Percentiles rank a stretch among this genome's conserved stretches.
These are phyloP conservation scores for Eucalyptus pauciflora DNA, from an alignment of 345 rosid genomes.

Conservation along the genomic window DNA sequence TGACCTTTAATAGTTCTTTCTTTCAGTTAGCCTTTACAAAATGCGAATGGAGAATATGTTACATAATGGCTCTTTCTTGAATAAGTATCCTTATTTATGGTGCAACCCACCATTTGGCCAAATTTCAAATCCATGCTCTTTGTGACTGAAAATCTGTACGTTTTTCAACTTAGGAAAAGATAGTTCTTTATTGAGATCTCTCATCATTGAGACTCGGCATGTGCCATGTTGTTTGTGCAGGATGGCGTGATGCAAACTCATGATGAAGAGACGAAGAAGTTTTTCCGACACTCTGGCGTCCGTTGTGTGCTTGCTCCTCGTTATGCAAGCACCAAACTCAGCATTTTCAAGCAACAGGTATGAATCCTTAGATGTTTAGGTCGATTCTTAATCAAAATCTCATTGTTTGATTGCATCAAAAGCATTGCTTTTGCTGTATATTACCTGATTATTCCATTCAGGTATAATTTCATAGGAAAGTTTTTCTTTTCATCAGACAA, in stretches of 20 bases:
- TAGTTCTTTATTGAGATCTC: neutral
- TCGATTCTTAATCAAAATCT: neutral
- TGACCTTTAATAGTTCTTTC: neutral
- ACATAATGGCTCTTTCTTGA: neutral
- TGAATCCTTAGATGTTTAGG: neutral
- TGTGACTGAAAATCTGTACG: neutral
- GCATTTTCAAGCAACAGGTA: conserved; percentile 69
- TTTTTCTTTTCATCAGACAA: neutral
- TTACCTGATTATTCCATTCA: neutral
- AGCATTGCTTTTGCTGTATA: neutral
- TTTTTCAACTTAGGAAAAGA: neutral
- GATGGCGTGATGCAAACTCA: conserved; percentile 79
- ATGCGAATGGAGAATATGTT: neutral
- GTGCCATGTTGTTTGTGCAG: conserved; percentile 9
- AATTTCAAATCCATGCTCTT: neutral
- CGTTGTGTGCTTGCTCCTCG: conserved; percentile 69
- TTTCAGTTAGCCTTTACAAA: neutral
- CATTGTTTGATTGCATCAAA: neutral
- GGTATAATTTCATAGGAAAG: neutral
- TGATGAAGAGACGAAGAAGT: conserved; percentile 64
- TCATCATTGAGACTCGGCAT: neutral
- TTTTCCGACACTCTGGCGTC: conserved; percentile 41
- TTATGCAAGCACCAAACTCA: conserved; percentile 59
- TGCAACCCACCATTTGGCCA: neutral
- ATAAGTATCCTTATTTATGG: neutral